phyloP scores from a whole-genome alignment of 129 eudicot genomes.

The Oenanthe sinensis region DNA sequence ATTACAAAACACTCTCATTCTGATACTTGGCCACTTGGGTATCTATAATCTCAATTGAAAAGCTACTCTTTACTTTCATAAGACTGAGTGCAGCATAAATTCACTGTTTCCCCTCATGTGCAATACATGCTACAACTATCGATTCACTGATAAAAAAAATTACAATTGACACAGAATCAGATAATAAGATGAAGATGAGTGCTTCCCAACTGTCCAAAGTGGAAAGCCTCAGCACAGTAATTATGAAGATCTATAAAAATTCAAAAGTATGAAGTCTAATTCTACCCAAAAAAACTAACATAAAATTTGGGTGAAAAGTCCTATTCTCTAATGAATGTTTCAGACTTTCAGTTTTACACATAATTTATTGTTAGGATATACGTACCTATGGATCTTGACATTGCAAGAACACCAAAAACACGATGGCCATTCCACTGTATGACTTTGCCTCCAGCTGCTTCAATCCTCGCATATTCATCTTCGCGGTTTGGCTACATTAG shows the following conservation, averaged over 20 bases:
- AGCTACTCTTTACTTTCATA: not conserved
- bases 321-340: not conserved
- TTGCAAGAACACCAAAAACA: conserved; percentile 83
- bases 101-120: not conserved
- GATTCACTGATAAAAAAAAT: not conserved
- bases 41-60: not conserved
- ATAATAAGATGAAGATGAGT: not conserved
- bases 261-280: not conserved
- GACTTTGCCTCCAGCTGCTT: conserved; percentile 87
- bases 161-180: not conserved
- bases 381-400: conserved; percentile 86
- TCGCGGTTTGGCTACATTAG: conserved; percentile 58
- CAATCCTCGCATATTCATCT: conserved; percentile 76
- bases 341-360: not conserved
- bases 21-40: not conserved
- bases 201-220: not conserved
- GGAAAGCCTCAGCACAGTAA: not conserved
- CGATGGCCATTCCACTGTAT: conserved; percentile 94
- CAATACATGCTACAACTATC: not conserved
- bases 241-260: not conserved
- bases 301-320: not conserved
- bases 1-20: not conserved
- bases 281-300: not conserved
- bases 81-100: not conserved
- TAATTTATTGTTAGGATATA: conserved; percentile 1